Percentiles rank a stretch among this genome's conserved stretches.
Conservation (phyloP, 768 basidiomycete species). For the Suillus cothurnatus region DNA sequence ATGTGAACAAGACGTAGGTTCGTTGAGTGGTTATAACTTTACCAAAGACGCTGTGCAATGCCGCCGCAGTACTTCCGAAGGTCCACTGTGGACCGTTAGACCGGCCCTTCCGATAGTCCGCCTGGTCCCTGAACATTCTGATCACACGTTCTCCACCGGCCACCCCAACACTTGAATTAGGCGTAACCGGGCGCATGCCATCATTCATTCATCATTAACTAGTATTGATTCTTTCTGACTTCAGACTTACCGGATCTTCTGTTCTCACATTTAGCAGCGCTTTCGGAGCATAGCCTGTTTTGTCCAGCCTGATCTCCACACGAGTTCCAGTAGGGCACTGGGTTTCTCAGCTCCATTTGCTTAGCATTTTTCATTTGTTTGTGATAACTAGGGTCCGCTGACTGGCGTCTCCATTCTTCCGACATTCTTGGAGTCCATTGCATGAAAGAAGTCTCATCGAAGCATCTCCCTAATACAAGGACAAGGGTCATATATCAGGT, state of each 20-base stretch:
- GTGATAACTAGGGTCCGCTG: not conserved
- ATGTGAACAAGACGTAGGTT: slow-evolving; percentile 7
- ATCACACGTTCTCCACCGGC: not conserved
- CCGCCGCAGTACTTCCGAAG: not conserved
- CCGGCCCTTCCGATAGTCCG: not conserved
- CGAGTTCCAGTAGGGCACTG: slow-evolving; percentile 2
- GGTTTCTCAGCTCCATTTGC: not conserved
- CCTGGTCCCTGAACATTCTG: too few species aligned
- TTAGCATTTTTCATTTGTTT: not conserved
- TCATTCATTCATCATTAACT: not conserved
- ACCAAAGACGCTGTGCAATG: slow-evolving; percentile 6
- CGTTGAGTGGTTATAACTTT: slow-evolving; percentile 8
- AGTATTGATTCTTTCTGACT: not conserved
- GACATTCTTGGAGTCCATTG: not conserved
- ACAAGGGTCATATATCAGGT: not conserved
- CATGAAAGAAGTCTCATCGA: not conserved
- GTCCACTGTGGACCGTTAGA: not conserved
- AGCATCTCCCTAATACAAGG: not conserved
- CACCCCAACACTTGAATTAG: not conserved
- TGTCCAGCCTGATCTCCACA: not conserved
- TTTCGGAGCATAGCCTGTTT: slow-evolving; percentile 1
- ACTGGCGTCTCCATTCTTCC: not conserved
- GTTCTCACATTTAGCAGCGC: not conserved
- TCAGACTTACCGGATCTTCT: not conserved
- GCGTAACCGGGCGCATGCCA: not conserved